Evolutionary conservation across 345 rosid species (phyloP), one percentile per base, ranked within the genome.

Genomic region (Bretschneidera sinensis): DNA sequence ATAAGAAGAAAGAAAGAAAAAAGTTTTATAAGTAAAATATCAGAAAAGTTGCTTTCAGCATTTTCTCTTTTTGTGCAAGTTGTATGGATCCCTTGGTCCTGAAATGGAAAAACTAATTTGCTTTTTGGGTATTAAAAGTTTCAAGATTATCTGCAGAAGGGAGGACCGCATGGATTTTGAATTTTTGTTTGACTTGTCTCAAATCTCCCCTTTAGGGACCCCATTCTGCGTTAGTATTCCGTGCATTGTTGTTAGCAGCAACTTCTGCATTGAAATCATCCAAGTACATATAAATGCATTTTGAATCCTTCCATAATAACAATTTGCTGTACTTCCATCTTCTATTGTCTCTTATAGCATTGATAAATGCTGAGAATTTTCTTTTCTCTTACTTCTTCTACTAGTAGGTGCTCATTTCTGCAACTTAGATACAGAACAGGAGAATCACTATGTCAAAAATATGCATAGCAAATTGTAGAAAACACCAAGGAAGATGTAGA

Each of bases 51-150:
- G 28, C 17, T 59, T 45, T 58, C 20, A 65, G 17, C 61, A 20
- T 53, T 66, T 60, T 60, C 63, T 59, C n/a, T n/a, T n/a, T n/a
- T n/a, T n/a, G n/a, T 58, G 70, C 56, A 76, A 64, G 67, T 63
- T 68, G 67, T 60, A 53, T 22, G 76, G 62, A 25, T 57, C 61
- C 60, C 49, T 43, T 60, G 54, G 43, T 21, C 28, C 13, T 34
- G 65, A 63, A 70, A 66, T 63, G 24, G 73, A 60, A 62, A 49
- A 54, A 21, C n/a, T n/a, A n/a, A n/a, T n/a, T 60, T 21, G 34
- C 31, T 31, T 48, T 11, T 64, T n/a, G n/a, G n/a, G 25, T 52
- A 6, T n/a, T 55, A 43, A 34, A 54, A 60, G 10, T 1, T 54
- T 73, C 61, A 68, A 68, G 70, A 58, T 70, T 67, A 64, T 70